Percentiles rank a stretch among this genome's conserved stretches.
Evolutionary conservation across 768 basidiomycete genomes (phyloP).

Genomic region (Podaxis pistillaris): DNA sequence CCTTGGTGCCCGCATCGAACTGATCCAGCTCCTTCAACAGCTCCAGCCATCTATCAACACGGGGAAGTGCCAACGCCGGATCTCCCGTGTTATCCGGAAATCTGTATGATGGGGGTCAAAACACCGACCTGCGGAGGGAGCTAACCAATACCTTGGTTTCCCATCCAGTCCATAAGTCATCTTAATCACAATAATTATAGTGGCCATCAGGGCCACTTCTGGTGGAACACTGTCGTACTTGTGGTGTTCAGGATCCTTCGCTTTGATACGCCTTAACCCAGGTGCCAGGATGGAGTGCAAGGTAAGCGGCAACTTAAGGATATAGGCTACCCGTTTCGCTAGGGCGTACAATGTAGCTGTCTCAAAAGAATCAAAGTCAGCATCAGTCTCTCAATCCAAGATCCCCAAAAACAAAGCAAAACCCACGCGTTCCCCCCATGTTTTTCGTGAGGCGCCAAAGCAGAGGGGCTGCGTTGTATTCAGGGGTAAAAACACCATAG

Average conservation of each 20-base stretch:
- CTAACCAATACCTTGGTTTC: constrained; percentile 42
- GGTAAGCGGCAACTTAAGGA: constrained; percentile 57
- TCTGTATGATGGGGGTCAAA: constrained; percentile 30
- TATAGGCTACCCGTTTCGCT: constrained; percentile 55
- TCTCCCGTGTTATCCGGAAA: constrained; percentile 47
- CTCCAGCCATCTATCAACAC: constrained; percentile 45
- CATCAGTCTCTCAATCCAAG: not conserved
- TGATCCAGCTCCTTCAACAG: constrained; percentile 35
- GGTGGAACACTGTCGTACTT: constrained; percentile 64
- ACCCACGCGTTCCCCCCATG: constrained; percentile 76
- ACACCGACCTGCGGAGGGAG: constrained; percentile 16
- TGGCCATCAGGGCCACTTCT: constrained; percentile 61
- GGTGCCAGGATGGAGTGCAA: constrained; percentile 56
- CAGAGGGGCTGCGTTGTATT: constrained; percentile 71
- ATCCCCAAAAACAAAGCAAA: constrained; percentile 1
- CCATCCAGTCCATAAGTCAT: constrained; percentile 86
- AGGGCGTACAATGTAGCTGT: constrained; percentile 65
- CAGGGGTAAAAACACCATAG: constrained; percentile 67
- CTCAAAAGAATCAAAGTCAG: not conserved
- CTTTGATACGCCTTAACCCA: constrained; percentile 31
- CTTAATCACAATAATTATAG: constrained; percentile 71
- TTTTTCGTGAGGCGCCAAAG: constrained; percentile 73
- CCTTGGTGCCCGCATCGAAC: constrained; percentile 28
- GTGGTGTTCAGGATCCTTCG: constrained; percentile 42
- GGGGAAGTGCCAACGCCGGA: constrained; percentile 59